These are phyloP conservation scores for Blastobotrys mokoenaii DNA, from an alignment of 805 yeast species.

Conservation along the genomic window DNA sequence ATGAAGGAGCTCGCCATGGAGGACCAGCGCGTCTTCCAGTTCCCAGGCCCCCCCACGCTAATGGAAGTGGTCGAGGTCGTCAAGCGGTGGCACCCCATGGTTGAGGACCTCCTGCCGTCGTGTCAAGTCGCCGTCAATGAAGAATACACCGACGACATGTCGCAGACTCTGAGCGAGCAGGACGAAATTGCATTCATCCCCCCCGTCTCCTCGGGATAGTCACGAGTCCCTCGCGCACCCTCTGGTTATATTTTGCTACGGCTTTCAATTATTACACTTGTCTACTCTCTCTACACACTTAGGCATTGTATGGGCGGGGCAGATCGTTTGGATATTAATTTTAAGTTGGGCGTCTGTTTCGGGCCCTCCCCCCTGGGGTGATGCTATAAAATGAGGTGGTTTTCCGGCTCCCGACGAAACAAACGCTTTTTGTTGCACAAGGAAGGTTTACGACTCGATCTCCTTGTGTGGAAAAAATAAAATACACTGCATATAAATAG, in stretches of 20 bases:
- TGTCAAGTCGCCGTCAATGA: slow-evolving; percentile 21
- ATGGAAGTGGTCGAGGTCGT: slow-evolving; percentile 1
- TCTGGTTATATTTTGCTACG: no score
- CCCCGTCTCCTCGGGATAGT: slow-evolving; percentile 25
- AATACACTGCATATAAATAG: not conserved
- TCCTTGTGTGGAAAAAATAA: not conserved
- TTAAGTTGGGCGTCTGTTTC: no score
- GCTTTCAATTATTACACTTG: no score
- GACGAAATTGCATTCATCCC: slow-evolving; percentile 25
- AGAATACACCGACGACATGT: slow-evolving; percentile 16
- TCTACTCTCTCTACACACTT: no score
- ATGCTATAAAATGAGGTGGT: not conserved
- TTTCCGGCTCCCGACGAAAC: not conserved
- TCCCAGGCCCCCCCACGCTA: not conserved
- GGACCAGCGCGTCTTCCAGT: not conserved
- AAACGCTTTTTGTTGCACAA: not conserved
- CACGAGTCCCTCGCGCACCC: no score
- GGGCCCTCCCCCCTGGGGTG: no score
- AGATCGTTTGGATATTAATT: no score
- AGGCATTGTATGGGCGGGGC: no score
- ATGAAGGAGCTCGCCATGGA: slow-evolving; percentile 16
- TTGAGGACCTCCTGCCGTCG: slow-evolving; percentile 12
- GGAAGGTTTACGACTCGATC: no score
- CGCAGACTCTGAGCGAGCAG: slow-evolving; percentile 1
- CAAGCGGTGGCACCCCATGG: slow-evolving; percentile 9